Conservation (phyloP, 169 alveolate genomes). For the Eimeria zaria region DNA sequence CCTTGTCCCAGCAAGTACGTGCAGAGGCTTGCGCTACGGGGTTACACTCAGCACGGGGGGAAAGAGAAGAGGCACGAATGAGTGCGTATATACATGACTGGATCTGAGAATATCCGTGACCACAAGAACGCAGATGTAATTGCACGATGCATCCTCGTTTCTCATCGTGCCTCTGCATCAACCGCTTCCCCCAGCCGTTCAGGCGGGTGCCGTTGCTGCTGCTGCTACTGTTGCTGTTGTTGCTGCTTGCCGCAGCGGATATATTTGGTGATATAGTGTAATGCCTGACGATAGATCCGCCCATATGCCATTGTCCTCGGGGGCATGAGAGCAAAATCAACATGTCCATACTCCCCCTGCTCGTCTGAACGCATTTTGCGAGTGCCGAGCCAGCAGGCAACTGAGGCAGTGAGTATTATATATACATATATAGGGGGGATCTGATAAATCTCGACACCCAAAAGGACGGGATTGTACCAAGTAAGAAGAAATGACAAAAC, state of each 20-base stretch:
- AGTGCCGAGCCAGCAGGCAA: slow-evolving; percentile 7
- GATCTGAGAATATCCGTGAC: background rate
- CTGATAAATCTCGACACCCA: too few species aligned
- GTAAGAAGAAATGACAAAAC: background rate
- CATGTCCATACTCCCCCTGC: background rate
- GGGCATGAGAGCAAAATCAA: background rate
- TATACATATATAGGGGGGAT: too few species aligned
- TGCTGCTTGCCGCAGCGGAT: background rate
- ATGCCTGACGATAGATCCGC: background rate
- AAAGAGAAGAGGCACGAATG: background rate
- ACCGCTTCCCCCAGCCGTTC: background rate
- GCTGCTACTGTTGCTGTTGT: background rate
- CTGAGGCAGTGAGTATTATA: too few species aligned
- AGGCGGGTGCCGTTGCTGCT: background rate
- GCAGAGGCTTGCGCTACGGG: background rate
- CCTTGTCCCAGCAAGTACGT: background rate
- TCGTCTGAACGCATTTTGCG: background rate
- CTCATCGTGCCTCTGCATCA: background rate
- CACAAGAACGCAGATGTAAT: background rate
- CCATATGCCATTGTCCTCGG: slow-evolving; percentile 8
- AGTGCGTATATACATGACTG: background rate
- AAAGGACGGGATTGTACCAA: background rate
- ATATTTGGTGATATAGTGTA: background rate
- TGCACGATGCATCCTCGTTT: background rate
- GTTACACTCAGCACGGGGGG: background rate